A percentile compares a stretch with the other conserved stretches of the same genome.
Conservation (phyloP, 2,329 filamentous ascomycete species). For the Neophaeococcomyces aloes region DNA sequence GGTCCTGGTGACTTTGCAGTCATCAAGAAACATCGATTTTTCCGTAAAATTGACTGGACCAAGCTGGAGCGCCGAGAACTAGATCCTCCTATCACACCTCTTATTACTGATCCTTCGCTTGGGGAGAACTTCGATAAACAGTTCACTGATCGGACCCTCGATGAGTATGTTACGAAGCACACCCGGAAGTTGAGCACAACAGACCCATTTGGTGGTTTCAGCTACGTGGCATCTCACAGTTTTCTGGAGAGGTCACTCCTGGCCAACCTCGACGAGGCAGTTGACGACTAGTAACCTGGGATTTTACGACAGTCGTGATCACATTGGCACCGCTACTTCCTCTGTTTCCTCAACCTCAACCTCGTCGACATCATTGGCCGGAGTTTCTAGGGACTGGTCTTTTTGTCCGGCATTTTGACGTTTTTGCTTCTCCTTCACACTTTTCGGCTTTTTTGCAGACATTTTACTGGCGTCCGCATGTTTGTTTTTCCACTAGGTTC, state of each 20-base stretch:
- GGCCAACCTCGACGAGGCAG: slow-evolving; percentile 18
- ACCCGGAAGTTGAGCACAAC: slow-evolving; percentile 23
- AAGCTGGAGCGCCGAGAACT: slow-evolving; percentile 71
- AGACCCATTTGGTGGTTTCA: slow-evolving; percentile 40
- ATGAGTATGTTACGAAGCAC: slow-evolving; percentile 17
- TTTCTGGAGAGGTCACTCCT: slow-evolving; percentile 30
- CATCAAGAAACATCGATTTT: slow-evolving; percentile 91
- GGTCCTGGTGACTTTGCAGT: slow-evolving; percentile 79
- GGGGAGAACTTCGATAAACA: slow-evolving; percentile 94
- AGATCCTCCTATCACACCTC: slow-evolving; percentile 77
- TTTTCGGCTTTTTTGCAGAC: slow-evolving; percentile 29
- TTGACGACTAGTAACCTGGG: slow-evolving; percentile 13
- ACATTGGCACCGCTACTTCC: neutral
- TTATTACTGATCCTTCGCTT: slow-evolving; percentile 89
- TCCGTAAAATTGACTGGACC: slow-evolving; percentile 92
- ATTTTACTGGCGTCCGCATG: slow-evolving; percentile 30
- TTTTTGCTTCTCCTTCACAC: slow-evolving; percentile 10
- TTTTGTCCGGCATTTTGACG: neutral
- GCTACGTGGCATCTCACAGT: slow-evolving; percentile 39
- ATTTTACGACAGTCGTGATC: neutral
- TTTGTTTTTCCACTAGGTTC: slow-evolving; percentile 31
- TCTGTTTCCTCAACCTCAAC: neutral
- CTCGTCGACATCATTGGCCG: neutral
- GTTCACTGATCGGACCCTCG: slow-evolving; percentile 53
- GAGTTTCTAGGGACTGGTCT: neutral